Base-by-base conservation (phyloP, 139 green algal species). In the Tetradesmus obliquus region DNA sequence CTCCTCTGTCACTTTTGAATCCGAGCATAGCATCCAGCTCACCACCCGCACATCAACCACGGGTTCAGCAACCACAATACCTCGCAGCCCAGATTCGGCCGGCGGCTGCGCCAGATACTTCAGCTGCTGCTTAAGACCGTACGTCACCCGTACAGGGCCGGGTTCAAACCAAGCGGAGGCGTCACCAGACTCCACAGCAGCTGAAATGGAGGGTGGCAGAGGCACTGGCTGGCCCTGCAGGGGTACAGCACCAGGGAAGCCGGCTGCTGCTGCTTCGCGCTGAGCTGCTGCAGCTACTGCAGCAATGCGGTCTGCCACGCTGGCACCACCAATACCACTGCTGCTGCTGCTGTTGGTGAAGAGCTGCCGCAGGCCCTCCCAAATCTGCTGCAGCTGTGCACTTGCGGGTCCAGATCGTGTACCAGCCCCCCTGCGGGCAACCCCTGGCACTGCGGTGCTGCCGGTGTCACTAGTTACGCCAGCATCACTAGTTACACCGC, bases 41-140 rank as follows among this genome's bases (percentile, higher is more conserved):
- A 95, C 93, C 5, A 98, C 92, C 9, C 95, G 93, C 74, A 97
- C 95, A 84, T 98, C 97, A 13, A 98, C 94, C 24, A 97, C 19
- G 0, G 95, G 95, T 15, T 93, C 85, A 1, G 57, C 53, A 32
- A 96, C 57, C 55, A 84, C 8, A 24, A 66, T 0, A 1, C 5
- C 69, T 10, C 8, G 51, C 69, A 24, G 8, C 22, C 51, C 53
- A 53, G n/a, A 53, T 53, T 3, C 55, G 0, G 76, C 76, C 79
- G 15, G 53, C 58, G 19, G 22, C 51, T 55, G 45, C 69, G 53
- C 71, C 86, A 96, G 90, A 19, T 81, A 60, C 15, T 87, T 54
- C 82, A 97, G 92, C 94, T 97, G 95, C 2, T 88, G 10, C 86
- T 96, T 96, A 6, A 96, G 92, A 53, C 94, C 93, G 66, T 92